These are phyloP conservation scores for Ogataea haglerorum DNA, from an alignment of 805 yeast genomes.

Conservation along the genomic window DNA sequence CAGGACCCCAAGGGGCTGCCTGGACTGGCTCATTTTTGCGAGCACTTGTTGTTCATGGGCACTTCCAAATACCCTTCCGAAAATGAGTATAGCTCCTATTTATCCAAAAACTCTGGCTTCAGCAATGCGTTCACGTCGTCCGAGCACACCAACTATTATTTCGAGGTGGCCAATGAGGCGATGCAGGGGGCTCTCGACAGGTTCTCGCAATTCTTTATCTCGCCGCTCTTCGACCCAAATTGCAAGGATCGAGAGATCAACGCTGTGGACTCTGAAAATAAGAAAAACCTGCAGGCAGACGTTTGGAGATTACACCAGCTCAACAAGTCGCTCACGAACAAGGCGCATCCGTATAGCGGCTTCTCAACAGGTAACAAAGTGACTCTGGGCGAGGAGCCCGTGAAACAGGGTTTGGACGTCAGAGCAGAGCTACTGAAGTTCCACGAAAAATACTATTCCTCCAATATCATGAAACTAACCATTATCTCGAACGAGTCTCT, in stretches of 20 bases:
- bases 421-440: conserved; percentile 78
- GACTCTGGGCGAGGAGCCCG: conserved; percentile 71
- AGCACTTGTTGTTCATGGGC: conserved; percentile 75
- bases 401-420: conserved; percentile 59
- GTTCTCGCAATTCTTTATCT: conserved; percentile 86
- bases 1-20: conserved; percentile 61
- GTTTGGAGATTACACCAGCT: conserved; percentile 85
- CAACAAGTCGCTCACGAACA: conserved; percentile 70
- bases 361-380: conserved; percentile 85
- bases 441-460: conserved; percentile 67
- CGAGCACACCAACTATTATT: conserved; percentile 85
- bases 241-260: conserved; percentile 89
- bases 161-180: conserved; percentile 74
- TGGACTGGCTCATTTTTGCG: conserved; percentile 79
- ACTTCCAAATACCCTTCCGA: conserved; percentile 73
- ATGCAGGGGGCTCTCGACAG: conserved; percentile 88
- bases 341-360: conserved; percentile 76
- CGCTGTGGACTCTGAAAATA: conserved; percentile 95
- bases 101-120: conserved; percentile 81
- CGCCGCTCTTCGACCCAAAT: conserved; percentile 67
- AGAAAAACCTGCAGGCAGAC: conserved; percentile 88
- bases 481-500: conserved; percentile 78
- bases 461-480: conserved; percentile 86
- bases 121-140: conserved; percentile 92
- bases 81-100: conserved; percentile 67